A percentile compares a stretch with the other conserved stretches of the same genome.
Conservation (phyloP, 225 moss, liverwort and hornwort species). For the Sphagnum contortum region DNA sequence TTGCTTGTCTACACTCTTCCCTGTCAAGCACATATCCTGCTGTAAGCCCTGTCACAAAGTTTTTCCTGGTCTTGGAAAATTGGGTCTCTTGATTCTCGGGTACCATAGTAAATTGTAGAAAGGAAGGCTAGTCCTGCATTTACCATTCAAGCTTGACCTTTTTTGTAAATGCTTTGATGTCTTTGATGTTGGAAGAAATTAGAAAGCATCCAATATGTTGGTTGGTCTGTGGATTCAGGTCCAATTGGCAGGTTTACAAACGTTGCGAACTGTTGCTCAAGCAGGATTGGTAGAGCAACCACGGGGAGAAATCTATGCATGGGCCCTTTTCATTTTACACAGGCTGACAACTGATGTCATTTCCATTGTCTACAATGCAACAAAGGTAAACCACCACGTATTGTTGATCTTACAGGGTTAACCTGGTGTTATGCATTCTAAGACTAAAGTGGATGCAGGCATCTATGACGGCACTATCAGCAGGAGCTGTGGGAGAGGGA, state of each 20-base stretch:
- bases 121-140: too few relatives aligned
- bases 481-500: constrained; percentile 76
- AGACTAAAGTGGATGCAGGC: constrained; percentile 26
- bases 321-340: constrained; percentile 69
- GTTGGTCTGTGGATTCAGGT: constrained; percentile 24
- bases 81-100: too few relatives aligned
- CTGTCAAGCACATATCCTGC: constrained; percentile 37
- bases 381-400: constrained; percentile 33
- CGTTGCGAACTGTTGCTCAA: constrained; percentile 61
- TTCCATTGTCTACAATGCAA: constrained; percentile 49
- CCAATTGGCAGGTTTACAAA: constrained; percentile 73
- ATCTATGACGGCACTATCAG: constrained; percentile 55
- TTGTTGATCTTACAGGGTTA: not conserved
- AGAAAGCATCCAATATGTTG: not conserved
- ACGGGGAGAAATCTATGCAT: constrained; percentile 40
- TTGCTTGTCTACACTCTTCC: constrained; percentile 59
- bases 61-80: too few relatives aligned
- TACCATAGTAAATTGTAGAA: too few relatives aligned
- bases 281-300: constrained; percentile 52
- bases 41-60: constrained; percentile 20
- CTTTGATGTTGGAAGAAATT: too few relatives aligned
- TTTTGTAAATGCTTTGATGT: too few relatives aligned
- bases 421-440: not conserved
- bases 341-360: constrained; percentile 71
- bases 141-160: too few relatives aligned